Evolutionary conservation across 805 yeast species (phyloP).

Genomic region (Spathaspora boniae): DNA sequence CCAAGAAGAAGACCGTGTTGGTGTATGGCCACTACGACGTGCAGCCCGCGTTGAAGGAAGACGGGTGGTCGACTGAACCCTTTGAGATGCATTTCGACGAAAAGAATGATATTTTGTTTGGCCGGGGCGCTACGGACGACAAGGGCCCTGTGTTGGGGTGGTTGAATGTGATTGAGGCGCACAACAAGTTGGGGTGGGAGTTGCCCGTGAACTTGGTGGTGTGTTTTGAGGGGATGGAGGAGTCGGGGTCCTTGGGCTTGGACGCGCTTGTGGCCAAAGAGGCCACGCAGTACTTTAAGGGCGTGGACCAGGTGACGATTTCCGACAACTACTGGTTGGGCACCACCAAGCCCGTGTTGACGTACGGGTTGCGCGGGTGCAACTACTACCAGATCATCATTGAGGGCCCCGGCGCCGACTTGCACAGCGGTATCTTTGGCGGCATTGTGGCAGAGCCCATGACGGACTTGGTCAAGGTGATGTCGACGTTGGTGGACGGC

Average conservation of each 20-base stretch:
- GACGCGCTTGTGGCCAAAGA: slow-evolving; percentile 80
- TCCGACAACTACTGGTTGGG: slow-evolving; percentile 99
- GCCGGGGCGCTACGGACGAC: slow-evolving; percentile 96
- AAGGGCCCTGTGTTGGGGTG: slow-evolving; percentile 98
- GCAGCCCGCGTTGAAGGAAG: slow-evolving; percentile 89
- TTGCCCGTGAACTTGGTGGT: slow-evolving; percentile 90
- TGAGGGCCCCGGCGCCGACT: slow-evolving; percentile 93
- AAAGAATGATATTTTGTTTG: slow-evolving; percentile 70
- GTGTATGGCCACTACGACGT: slow-evolving; percentile 98
- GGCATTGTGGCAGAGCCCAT: slow-evolving; percentile 97
- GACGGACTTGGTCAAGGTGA: slow-evolving; percentile 81
- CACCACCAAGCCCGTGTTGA: slow-evolving; percentile 91
- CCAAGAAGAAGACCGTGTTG: slow-evolving; percentile 80
- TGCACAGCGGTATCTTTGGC: slow-evolving; percentile 97
- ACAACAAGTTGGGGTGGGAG: slow-evolving; percentile 75
- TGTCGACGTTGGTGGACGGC: slow-evolving; percentile 73
- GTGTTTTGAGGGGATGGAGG: slow-evolving; percentile 99
- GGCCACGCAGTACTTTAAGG: slow-evolving; percentile 75
- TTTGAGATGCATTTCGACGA: slow-evolving; percentile 59
- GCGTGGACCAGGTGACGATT: slow-evolving; percentile 91
- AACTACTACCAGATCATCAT: slow-evolving; percentile 83
- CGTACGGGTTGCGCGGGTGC: slow-evolving; percentile 97
- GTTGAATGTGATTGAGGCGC: slow-evolving; percentile 92
- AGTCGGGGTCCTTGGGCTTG: slow-evolving; percentile 90
- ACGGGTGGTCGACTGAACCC: slow-evolving; percentile 96